phyloP scores from a whole-genome alignment of 208 protist species.

The Crithidia sp. region DNA sequence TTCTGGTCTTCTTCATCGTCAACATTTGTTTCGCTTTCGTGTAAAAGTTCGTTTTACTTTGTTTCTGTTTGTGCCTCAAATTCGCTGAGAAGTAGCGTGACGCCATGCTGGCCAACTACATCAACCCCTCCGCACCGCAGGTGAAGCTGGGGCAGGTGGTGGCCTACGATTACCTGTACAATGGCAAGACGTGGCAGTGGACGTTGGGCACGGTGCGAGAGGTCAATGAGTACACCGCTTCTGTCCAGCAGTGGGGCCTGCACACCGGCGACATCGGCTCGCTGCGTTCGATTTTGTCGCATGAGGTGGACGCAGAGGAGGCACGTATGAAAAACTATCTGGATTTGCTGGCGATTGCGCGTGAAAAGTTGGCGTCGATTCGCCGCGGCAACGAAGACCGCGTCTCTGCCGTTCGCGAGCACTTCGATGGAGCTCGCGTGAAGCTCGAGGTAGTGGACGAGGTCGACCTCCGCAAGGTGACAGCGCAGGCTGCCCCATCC shows the following conservation, averaged over 20 bases:
- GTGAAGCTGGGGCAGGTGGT: conserved; percentile 56
- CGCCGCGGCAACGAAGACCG: conserved; percentile 72
- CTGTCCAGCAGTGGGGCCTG: conserved; percentile 64
- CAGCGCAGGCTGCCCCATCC: conserved; percentile 51
- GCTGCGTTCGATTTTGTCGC: conserved; percentile 55
- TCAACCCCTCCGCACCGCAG: conserved; percentile 1
- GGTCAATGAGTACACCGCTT: conserved; percentile 39
- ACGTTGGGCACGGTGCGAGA: conserved; percentile 59
- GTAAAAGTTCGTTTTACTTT: background rate
- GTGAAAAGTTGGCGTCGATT: conserved; percentile 58
- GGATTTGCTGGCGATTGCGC: conserved; percentile 47
- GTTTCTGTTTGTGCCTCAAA: background rate
- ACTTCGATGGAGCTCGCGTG: too few species aligned
- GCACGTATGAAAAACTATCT: conserved; percentile 54
- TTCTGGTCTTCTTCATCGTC: background rate
- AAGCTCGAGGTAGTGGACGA: conserved; percentile 55
- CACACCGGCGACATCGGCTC: conserved; percentile 49
- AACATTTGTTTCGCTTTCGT: background rate
- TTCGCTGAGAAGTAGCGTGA: background rate
- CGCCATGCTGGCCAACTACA: background rate
- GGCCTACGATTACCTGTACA: conserved; percentile 65
- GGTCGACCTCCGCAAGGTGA: conserved; percentile 57
- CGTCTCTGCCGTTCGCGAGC: conserved; percentile 41
- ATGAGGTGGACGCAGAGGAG: conserved; percentile 55
- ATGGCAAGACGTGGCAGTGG: conserved; percentile 67